Evolutionary conservation across 495 filamentous ascomycete genomes (phyloP), one percentile per base, ranked within the genome.

Genomic region (Aspergillus sclerotiicarbonarius): DNA sequence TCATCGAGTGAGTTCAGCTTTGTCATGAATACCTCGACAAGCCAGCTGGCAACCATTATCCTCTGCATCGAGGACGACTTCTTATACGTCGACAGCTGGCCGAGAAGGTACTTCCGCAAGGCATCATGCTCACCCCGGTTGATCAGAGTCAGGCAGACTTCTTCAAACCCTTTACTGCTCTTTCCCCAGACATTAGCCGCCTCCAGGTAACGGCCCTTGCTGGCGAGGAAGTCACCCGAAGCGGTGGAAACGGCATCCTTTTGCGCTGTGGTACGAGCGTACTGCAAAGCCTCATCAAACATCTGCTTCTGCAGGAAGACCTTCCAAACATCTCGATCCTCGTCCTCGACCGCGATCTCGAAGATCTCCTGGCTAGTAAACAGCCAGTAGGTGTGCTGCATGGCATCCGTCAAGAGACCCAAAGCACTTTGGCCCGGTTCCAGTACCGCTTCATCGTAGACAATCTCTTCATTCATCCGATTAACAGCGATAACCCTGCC

Each of bases 381-480:
- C 16, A 97, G 82, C 94, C 94, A 98, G 67, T 90, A 97, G 0
- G 94, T 98, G 58, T 90, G 92, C 76, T 97, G 95, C 62, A 91
- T 91, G 31, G 87, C 79, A 70, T 98, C 94, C 6, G 91, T 86
- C 62, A 89, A 84, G 18, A 98, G 81, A 25, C 90, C 91, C 35
- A 98, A 71, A 8, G 85, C 85, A 58, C 79, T 85, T 54, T 95
- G 90, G 6, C 87, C 87, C 20, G 83, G 82, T 56, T 95, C 89
- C n/a, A 97, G 77, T 6, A 98, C 86, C 15, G 83, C 71, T 67
- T 97, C 91, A 67, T 96, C 89, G 63, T 90, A 93, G 6, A 96
- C 87, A 57, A 93, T 76, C 47, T 84, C 81, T 29, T 92, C 89
- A 45, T 92, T 92, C 52, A 98, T 80, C 29, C 90, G 82, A 61